Evolutionary conservation across 331 rosid genomes (phyloP), one percentile per base, ranked within the genome.

Genomic region (Spiraea crenata): DNA sequence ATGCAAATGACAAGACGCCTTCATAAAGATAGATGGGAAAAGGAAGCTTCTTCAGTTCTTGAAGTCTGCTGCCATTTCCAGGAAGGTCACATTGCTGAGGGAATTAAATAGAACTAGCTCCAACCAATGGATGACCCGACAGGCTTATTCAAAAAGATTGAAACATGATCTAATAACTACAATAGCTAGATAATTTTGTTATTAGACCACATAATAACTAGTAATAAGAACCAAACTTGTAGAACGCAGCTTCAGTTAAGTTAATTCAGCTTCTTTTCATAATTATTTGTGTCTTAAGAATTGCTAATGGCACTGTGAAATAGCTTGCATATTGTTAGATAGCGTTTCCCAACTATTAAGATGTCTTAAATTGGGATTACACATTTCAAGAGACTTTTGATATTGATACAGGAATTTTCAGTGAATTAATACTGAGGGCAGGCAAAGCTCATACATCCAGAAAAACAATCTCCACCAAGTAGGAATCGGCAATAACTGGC

Each of bases 1-100:
- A 46, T 37, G 35, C 37, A 72, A 40, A 64, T 63, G 47, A 40
- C 54, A 71, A 45, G 38, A 71, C 37, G 12, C 31, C 41, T 47
- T 25, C 9, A 52, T 40, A 54, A 58, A 74, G 35, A 15, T 35
- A 35, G 39, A 63, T 10, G 13, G 2, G 7, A 76, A 68, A 64
- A 55, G 73, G 78, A 76, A 71, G 63, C 67, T 70, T 71, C 79
- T 52, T 35, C 34, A 47, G 25, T 55, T 79, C 39, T 51, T 56
- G 48, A 15, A 42, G 47, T 20, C 74, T 69, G 31, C 25, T 47
- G 61, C 51, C 58, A 6, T 1, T 67, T 55, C 16, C 17, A 11
- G 45, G n/a, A 45, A 38, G 3, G 31, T 59, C 35, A 34, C 19
- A 51, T 45, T 48, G 65, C 50, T 48, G 35, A 71, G 51, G 57